Evolutionary conservation across 2,329 filamentous ascomycete genomes (phyloP).

Genomic region (Colletotrichum liriopes): DNA sequence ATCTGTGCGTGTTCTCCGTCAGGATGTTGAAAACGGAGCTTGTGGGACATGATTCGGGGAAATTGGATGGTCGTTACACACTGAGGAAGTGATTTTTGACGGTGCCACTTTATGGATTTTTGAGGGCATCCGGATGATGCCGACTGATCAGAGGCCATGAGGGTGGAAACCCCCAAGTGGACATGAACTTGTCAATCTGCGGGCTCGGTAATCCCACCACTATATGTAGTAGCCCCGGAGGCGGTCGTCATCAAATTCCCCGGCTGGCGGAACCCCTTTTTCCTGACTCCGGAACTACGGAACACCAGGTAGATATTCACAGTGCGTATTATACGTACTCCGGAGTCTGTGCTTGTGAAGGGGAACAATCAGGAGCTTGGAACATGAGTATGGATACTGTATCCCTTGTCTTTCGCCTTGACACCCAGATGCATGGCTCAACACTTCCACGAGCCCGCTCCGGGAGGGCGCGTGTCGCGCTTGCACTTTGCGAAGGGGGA

Average conservation of each 20-base stretch:
- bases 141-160: constrained; percentile 32
- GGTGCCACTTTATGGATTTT: constrained; percentile 25
- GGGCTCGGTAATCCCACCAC: constrained; percentile 25
- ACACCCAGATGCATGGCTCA: background rate
- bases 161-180: constrained; percentile 17
- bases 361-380: background rate
- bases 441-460: background rate
- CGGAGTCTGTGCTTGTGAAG: background rate
- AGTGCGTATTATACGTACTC: background rate
- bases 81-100: constrained; percentile 28
- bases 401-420: no score
- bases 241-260: constrained; percentile 42
- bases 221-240: constrained; percentile 32
- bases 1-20: constrained; percentile 36
- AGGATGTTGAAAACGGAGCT: constrained; percentile 20
- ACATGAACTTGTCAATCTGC: constrained; percentile 33
- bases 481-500: background rate
- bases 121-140: constrained; percentile 39
- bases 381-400: background rate
- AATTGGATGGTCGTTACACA: constrained; percentile 35
- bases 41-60: constrained; percentile 43
- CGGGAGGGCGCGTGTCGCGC: constrained; percentile 13
- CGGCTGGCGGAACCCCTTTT: constrained; percentile 24
- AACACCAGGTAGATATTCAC: background rate
- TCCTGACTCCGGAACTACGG: background rate